Percentiles rank a stretch among this genome's conserved stretches.
Conservation (phyloP, 164 flowering plant species). For the Annona cherimola region DNA sequence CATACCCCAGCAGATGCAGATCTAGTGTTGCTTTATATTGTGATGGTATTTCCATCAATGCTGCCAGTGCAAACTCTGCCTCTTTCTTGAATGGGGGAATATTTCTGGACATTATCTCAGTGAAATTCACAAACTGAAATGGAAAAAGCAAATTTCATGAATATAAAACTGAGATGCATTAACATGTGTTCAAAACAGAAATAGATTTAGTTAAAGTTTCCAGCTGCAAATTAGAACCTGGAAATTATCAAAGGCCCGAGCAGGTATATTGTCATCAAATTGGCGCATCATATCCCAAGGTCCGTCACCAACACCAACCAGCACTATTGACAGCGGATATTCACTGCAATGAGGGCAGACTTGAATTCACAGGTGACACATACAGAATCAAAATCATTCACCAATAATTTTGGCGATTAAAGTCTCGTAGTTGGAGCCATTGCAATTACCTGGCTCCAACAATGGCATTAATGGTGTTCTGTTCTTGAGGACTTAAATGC, state of each 20-base stretch:
- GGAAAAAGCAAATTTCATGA: not conserved
- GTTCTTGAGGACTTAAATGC: conserved; percentile 80
- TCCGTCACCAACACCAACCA: conserved; percentile 94
- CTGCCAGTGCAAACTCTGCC: conserved; percentile 82
- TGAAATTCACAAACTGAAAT: conserved; percentile 81
- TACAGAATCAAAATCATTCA: not conserved
- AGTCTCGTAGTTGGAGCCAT: not conserved
- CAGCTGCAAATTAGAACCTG: conserved; percentile 33
- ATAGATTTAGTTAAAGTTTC: not conserved
- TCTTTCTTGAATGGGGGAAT: conserved; percentile 45
- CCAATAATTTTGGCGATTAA: not conserved
- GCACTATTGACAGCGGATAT: conserved; percentile 68
- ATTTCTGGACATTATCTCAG: conserved; percentile 76
- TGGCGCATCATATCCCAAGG: conserved; percentile 94
- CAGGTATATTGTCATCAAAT: conserved; percentile 88
- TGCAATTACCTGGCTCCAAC: conserved; percentile 64
- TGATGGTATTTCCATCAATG: conserved; percentile 85
- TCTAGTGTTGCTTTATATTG: conserved; percentile 86
- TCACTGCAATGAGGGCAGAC: conserved; percentile 36
- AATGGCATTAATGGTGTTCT: conserved; percentile 76
- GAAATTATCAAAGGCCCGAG: conserved; percentile 84
- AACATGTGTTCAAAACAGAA: not conserved
- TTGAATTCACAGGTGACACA: not conserved
- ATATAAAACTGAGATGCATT: not conserved
- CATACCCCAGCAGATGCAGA: conserved; percentile 68